Evolutionary conservation across 805 yeast species (phyloP).

Genomic region (Candida pseudofarinosa): DNA sequence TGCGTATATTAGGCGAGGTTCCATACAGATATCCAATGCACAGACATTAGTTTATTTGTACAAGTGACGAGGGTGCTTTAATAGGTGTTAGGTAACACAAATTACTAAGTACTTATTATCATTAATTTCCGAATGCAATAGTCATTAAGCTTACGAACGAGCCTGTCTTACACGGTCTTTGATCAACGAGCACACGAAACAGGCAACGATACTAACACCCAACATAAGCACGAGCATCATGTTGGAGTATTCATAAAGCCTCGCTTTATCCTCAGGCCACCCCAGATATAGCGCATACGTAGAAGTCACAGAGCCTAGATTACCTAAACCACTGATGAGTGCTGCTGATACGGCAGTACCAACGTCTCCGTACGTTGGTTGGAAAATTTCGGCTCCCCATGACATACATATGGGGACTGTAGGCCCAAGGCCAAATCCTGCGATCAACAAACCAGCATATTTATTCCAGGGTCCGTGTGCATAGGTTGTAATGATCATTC

Average conservation of each 20-base stretch:
- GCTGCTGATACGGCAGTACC: slow-evolving; percentile 85
- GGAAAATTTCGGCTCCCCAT: slow-evolving; percentile 73
- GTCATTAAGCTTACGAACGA: not conserved
- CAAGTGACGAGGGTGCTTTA: too few species aligned
- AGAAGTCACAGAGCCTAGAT: slow-evolving; percentile 79
- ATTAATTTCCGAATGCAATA: too few species aligned
- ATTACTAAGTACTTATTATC: too few species aligned
- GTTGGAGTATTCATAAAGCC: slow-evolving; percentile 65
- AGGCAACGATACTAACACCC: slow-evolving; percentile 62
- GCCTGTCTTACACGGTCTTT: slow-evolving; percentile 27
- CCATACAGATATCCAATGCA: too few species aligned
- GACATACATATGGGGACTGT: slow-evolving; percentile 89
- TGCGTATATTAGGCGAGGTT: too few species aligned
- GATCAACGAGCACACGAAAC: slow-evolving; percentile 29
- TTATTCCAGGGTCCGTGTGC: slow-evolving; percentile 71
- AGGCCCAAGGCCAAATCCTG: slow-evolving; percentile 87
- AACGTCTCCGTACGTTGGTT: slow-evolving; percentile 69
- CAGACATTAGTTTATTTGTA: too few species aligned
- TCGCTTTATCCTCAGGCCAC: slow-evolving; percentile 72
- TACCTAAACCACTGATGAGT: slow-evolving; percentile 74
- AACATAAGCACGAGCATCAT: slow-evolving; percentile 80
- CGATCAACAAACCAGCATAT: slow-evolving; percentile 75
- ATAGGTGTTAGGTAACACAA: too few species aligned
- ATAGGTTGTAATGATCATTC: slow-evolving; percentile 71
- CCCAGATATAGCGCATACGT: slow-evolving; percentile 84